These are phyloP conservation scores for Pseudocercospora eumusae DNA, from an alignment of 2,329 filamentous ascomycete species.

Conservation along the genomic window DNA sequence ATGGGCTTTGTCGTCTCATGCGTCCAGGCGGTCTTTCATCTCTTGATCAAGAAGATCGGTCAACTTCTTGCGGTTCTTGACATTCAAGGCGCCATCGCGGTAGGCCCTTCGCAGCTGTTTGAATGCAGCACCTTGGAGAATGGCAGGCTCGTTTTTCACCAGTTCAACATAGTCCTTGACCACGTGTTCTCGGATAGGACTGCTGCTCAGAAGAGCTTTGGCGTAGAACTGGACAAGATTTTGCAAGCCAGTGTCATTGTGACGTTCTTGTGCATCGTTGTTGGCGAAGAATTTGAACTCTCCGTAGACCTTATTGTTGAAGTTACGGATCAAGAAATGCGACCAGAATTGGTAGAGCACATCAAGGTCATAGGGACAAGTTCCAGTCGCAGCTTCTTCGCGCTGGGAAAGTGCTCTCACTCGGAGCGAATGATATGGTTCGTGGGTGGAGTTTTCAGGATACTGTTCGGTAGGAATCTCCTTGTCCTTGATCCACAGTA, in stretches of 20 bases:
- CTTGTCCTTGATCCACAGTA: conserved; percentile 56
- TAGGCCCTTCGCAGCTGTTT: conserved; percentile 55
- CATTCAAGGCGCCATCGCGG: conserved; percentile 56
- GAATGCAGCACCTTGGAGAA: conserved; percentile 49
- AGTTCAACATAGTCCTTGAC: conserved; percentile 58
- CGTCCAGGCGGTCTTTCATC: conserved; percentile 56
- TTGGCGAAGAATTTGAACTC: conserved; percentile 70
- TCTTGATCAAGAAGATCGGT: conserved; percentile 54
- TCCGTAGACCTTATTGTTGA: conserved; percentile 73
- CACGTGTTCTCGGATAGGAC: conserved; percentile 55
- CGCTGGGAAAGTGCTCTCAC: conserved; percentile 55
- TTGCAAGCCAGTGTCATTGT: conserved; percentile 59
- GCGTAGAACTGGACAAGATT: conserved; percentile 68
- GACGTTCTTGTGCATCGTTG: conserved; percentile 60
- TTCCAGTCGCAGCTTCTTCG: conserved; percentile 46
- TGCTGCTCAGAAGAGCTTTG: conserved; percentile 55
- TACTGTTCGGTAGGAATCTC: conserved; percentile 47
- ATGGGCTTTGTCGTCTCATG: conserved; percentile 5
- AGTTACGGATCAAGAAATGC: conserved; percentile 70
- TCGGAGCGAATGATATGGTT: conserved; percentile 53
- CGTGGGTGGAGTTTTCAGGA: conserved; percentile 49
- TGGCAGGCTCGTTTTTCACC: conserved; percentile 51
- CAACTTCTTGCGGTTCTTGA: conserved; percentile 60
- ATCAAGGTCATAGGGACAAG: conserved; percentile 60
- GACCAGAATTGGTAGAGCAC: conserved; percentile 75